phyloP scores from a whole-genome alignment of 352 stramenopile genomes.

The Hyaloperonospora arabidopsidis region DNA sequence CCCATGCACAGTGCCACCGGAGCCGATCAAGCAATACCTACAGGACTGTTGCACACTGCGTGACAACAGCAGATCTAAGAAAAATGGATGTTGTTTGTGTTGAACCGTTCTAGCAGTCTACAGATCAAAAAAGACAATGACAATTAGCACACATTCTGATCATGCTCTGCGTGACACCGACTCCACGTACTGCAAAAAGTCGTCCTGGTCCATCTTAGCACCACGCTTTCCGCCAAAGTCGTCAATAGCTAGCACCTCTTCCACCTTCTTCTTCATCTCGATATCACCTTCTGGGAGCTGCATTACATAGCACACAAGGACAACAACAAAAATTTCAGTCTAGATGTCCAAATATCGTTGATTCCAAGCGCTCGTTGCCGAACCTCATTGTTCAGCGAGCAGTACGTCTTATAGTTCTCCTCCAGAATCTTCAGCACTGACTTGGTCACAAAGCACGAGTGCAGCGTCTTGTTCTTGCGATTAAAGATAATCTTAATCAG shows the following conservation, averaged over 20 bases:
- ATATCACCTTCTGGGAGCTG: conserved; percentile 66
- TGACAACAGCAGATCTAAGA: conserved; percentile 38
- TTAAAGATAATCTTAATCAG: conserved; percentile 99
- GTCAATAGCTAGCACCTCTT: conserved; percentile 89
- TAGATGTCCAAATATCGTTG: not conserved
- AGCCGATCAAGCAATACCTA: too few relatives aligned
- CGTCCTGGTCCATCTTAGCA: conserved; percentile 96
- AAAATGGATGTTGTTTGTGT: conserved; percentile 96
- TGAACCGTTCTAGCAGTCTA: conserved; percentile 93
- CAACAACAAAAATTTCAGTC: conserved; percentile 1
- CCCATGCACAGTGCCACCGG: too few relatives aligned
- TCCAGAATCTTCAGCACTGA: conserved; percentile 92
- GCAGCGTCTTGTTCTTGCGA: conserved; percentile 99
- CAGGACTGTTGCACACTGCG: conserved; percentile 1
- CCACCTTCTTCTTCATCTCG: conserved; percentile 90
- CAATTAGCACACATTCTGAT: not conserved
- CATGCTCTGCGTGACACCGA: too few relatives aligned
- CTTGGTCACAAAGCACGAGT: conserved; percentile 95
- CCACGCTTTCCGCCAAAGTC: conserved; percentile 85
- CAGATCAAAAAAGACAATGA: conserved; percentile 7
- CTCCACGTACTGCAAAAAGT: conserved; percentile 89
- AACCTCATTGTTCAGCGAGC: conserved; percentile 87
- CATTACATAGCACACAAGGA: conserved; percentile 4
- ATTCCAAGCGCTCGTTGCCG: not conserved
- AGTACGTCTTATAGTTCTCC: conserved; percentile 94